Evolutionary conservation across 1,139 yeast species (phyloP).

Genomic region (Debaryomyces psychrophilus): DNA sequence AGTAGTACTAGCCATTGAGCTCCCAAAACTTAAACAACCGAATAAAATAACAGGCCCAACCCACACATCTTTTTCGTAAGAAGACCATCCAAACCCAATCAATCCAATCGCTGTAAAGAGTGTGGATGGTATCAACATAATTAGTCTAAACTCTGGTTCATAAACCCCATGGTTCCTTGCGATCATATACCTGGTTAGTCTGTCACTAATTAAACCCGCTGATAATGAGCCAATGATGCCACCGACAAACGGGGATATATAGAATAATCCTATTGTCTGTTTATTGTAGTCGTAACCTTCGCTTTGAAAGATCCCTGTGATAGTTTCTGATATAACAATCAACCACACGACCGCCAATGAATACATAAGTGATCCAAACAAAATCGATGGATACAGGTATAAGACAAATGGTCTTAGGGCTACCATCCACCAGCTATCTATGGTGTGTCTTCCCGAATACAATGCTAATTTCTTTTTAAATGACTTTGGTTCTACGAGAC

Average conservation of each 20-base stretch:
- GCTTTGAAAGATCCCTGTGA: conserved; percentile 51
- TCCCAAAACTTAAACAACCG: conserved; percentile 61
- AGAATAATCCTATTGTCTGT: conserved; percentile 58
- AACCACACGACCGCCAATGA: conserved; percentile 66
- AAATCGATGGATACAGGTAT: conserved; percentile 53
- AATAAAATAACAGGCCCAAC: conserved; percentile 60
- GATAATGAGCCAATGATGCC: conserved; percentile 59
- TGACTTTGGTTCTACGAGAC: conserved; percentile 11
- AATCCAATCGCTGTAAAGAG: conserved; percentile 51
- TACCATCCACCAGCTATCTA: conserved; percentile 61
- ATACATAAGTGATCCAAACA: conserved; percentile 57
- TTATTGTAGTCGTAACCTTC: conserved; percentile 51
- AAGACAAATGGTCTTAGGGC: conserved; percentile 59
- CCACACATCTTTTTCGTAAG: conserved; percentile 54
- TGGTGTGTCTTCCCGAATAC: conserved; percentile 49
- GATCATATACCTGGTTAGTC: conserved; percentile 42
- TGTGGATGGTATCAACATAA: conserved; percentile 57
- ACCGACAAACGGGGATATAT: conserved; percentile 60
- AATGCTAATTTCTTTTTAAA: conserved; percentile 27
- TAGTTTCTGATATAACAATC: conserved; percentile 61
- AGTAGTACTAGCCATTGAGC: conserved; percentile 62
- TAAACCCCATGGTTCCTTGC: conserved; percentile 53
- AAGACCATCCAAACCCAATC: conserved; percentile 67
- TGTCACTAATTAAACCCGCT: conserved; percentile 56
- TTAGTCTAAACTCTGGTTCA: conserved; percentile 63